Base-by-base conservation (phyloP, 163 green algal genomes). In the Picocystis sp. region DNA sequence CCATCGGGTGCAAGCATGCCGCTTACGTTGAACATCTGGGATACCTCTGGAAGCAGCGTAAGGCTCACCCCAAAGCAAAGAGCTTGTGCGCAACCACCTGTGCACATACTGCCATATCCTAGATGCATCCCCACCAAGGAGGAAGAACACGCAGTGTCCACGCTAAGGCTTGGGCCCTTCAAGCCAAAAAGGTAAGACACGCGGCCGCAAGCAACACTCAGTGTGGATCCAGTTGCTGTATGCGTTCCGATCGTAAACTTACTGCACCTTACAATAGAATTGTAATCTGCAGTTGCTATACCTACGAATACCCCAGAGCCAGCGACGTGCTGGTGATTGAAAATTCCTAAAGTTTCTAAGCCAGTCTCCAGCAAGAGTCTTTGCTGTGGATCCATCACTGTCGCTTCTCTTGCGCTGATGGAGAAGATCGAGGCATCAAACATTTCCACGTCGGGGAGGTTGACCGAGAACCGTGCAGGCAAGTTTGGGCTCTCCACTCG, bases 311-410 rank as follows among this genome's bases (percentile, higher is more conserved):
- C 33, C 15, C 46, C 46, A 13, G 17, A 19, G 17, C 17, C 17
- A 19, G 17, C 17, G 17, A 19, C 17, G 17, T 19, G 17, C 17
- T 19, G 2, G 29, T 19, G 17, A 19, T 19, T 19, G 34, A 33
- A 45, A 17, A 41, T 15, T 38, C 44, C 3, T 9, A 10, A 19
- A 19, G 17, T 19, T 19, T 19, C 17, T 19, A 19, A 19, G 17
- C 17, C 17, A 19, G 17, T 19, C 17, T 82, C 66, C 50, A 82
- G 65, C 47, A 82, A 60, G 38, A 82, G 52, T 14, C 75, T 60
- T 60, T 80, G 73, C 64, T 80, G 70, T 3, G 70, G 49, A 54
- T 82, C 75, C 62, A 80, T 78, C 11, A 67, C 43, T 19, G 65
- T 56, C 1, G 68, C 68, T 47, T 81, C 74, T 19, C 50, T 23